A percentile compares a stretch with the other conserved stretches of the same genome.
Evolutionary conservation across 1,284 basidiomycete species (phyloP).

Genomic region (Pisolithus thermaeus): DNA sequence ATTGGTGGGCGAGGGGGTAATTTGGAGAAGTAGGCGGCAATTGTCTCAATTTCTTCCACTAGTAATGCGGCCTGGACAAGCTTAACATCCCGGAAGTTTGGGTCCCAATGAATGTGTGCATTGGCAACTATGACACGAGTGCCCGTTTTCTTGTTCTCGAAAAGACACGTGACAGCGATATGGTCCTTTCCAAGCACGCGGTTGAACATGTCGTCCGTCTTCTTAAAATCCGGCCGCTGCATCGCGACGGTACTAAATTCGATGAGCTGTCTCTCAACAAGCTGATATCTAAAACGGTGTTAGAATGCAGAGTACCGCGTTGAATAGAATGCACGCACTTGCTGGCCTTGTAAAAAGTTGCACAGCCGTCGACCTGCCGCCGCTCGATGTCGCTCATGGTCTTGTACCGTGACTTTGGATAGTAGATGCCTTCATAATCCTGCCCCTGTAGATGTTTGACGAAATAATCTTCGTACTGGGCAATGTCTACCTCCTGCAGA

Average conservation of each 20-base stretch:
- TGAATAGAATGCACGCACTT: slow-evolving; percentile 52
- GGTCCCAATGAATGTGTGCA: slow-evolving; percentile 93
- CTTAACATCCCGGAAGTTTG: slow-evolving; percentile 93
- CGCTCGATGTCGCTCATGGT: slow-evolving; percentile 90
- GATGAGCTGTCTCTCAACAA: slow-evolving; percentile 92
- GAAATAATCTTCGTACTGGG: slow-evolving; percentile 94
- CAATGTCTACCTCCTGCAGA: slow-evolving; percentile 90
- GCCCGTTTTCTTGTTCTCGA: slow-evolving; percentile 86
- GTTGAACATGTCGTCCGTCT: slow-evolving; percentile 99
- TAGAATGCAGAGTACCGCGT: slow-evolving; percentile 4
- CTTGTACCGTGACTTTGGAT: slow-evolving; percentile 91
- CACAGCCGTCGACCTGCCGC: slow-evolving; percentile 92
- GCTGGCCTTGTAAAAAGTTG: slow-evolving; percentile 89
- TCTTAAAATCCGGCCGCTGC: slow-evolving; percentile 93
- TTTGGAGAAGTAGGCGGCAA: slow-evolving; percentile 78
- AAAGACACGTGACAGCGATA: slow-evolving; percentile 82
- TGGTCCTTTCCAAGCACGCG: slow-evolving; percentile 95
- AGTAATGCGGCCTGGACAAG: slow-evolving; percentile 92
- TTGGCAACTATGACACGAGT: slow-evolving; percentile 89
- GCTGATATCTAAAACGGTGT: slow-evolving; percentile 60
- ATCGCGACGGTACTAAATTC: slow-evolving; percentile 95
- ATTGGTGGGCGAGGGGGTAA: slow-evolving; percentile 64
- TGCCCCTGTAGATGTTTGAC: slow-evolving; percentile 68
- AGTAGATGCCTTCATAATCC: slow-evolving; percentile 91
- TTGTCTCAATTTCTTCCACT: slow-evolving; percentile 90